Percentiles rank a stretch among this genome's conserved stretches.
Evolutionary conservation across 164 flowering plant species (phyloP).

Genomic region (Macadamia integrifolia): DNA sequence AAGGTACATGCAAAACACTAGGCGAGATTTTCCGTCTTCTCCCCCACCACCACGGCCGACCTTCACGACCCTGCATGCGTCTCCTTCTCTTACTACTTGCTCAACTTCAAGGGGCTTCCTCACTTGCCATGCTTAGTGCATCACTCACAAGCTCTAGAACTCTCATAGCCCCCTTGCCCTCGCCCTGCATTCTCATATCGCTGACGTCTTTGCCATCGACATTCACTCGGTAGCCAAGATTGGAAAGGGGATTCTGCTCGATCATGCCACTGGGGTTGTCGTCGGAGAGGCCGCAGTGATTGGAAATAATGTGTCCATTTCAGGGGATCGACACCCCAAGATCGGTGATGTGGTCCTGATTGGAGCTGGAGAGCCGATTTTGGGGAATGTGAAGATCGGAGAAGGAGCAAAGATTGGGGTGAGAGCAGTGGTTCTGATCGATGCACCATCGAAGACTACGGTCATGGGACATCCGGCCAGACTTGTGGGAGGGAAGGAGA

Average conservation of each 20-base stretch:
- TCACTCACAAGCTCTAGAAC: slow-evolving; percentile 53
- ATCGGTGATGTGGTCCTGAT: slow-evolving; percentile 63
- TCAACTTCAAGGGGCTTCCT: slow-evolving; percentile 84
- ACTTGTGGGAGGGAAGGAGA: slow-evolving; percentile 57
- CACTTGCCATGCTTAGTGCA: slow-evolving; percentile 61
- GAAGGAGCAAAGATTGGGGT: slow-evolving; percentile 71
- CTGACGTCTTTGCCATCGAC: slow-evolving; percentile 61
- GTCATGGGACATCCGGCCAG: slow-evolving; percentile 66
- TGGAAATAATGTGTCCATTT: slow-evolving; percentile 58
- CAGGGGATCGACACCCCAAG: slow-evolving; percentile 65
- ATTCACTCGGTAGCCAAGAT: slow-evolving; percentile 57
- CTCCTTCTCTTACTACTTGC: slow-evolving; percentile 77
- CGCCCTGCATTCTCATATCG: slow-evolving; percentile 51
- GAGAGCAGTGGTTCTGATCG: slow-evolving; percentile 55
- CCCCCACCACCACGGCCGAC: slow-evolving; percentile 31
- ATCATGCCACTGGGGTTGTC: slow-evolving; percentile 66
- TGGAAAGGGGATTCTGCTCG: slow-evolving; percentile 50
- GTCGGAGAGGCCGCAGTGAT: slow-evolving; percentile 67
- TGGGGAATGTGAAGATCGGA: slow-evolving; percentile 54
- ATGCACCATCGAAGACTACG: slow-evolving; percentile 57
- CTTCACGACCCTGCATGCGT: slow-evolving; percentile 82
- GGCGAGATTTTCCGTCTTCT: too few species aligned
- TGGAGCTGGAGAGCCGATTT: slow-evolving; percentile 52
- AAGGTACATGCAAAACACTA: too few species aligned
- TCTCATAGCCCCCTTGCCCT: slow-evolving; percentile 44